Conservation (phyloP, 768 basidiomycete species). For the Podaxis rugospora region DNA sequence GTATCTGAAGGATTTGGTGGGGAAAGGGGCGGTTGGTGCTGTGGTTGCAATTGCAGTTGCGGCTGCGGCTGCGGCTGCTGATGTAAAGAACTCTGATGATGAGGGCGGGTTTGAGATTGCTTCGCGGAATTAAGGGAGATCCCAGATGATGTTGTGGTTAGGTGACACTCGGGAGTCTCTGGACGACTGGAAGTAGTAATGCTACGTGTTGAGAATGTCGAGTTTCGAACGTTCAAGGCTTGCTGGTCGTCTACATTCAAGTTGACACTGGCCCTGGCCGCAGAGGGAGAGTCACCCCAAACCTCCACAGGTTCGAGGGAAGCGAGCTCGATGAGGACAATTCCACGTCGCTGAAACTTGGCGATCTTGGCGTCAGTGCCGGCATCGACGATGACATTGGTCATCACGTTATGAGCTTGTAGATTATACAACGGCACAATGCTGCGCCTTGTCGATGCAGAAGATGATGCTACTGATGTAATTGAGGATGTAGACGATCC, state of each 20-base stretch:
- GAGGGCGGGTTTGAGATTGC: conserved; percentile 9
- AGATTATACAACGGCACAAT: conserved; percentile 88
- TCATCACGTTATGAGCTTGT: conserved; percentile 83
- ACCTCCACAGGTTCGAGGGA: conserved; percentile 81
- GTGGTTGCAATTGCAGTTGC: conserved; percentile 12
- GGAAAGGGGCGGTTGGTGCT: conserved; percentile 7
- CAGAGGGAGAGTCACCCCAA: conserved; percentile 34
- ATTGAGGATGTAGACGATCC: conserved; percentile 36
- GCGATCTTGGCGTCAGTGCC: conserved; percentile 87
- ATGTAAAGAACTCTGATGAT: conserved; percentile 13
- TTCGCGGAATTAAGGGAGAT: conserved; percentile 20
- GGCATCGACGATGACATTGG: conserved; percentile 82
- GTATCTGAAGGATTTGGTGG: neutral
- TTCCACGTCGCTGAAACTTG: conserved; percentile 64
- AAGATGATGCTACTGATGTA: conserved; percentile 28
- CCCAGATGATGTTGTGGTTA: conserved; percentile 20
- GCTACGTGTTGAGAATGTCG: conserved; percentile 1
- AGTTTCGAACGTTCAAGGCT: neutral
- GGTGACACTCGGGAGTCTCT: conserved; percentile 7
- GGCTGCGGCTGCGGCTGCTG: conserved; percentile 11
- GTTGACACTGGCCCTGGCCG: conserved; percentile 1
- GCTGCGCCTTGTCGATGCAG: conserved; percentile 42
- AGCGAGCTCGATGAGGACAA: conserved; percentile 76
- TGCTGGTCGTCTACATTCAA: conserved; percentile 1
- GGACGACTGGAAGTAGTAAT: neutral